phyloP scores from a whole-genome alignment of 257 asterid species.

The Mitragyna speciosa region DNA sequence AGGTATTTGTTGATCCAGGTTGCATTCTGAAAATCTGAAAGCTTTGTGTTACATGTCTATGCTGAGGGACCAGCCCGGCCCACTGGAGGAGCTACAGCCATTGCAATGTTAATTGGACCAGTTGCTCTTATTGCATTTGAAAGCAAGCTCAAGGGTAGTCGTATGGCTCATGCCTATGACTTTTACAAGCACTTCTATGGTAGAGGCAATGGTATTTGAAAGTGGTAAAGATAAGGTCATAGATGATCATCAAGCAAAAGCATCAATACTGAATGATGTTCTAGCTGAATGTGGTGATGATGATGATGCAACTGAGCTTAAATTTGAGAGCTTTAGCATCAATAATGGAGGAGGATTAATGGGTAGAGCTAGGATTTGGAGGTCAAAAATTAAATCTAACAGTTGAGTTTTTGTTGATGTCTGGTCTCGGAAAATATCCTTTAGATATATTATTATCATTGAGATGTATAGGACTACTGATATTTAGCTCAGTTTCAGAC shows the following conservation, averaged over 20 bases:
- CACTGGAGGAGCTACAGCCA: constrained; percentile 98
- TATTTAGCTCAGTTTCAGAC: too few species aligned
- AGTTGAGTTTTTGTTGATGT: too few species aligned
- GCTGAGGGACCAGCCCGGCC: constrained; percentile 99
- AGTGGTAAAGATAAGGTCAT: constrained; percentile 31
- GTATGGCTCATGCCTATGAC: constrained; percentile 95
- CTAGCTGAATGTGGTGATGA: constrained; percentile 31
- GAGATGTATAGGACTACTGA: too few species aligned
- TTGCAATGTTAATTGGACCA: constrained; percentile 96
- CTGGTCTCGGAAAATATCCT: too few species aligned
- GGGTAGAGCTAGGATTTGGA: too few species aligned
- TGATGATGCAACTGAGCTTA: constrained; percentile 30
- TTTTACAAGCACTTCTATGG: constrained; percentile 69
- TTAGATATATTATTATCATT: too few species aligned
- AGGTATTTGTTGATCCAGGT: neutral
- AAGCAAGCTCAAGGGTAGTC: constrained; percentile 92
- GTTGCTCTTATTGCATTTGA: constrained; percentile 95
- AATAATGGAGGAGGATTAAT: constrained; percentile 15
- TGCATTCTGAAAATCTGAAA: neutral
- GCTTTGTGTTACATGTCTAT: constrained; percentile 65
- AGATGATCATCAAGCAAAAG: constrained; percentile 21
- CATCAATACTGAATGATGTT: neutral
- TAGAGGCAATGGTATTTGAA: constrained; percentile 51
- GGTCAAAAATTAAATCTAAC: too few species aligned
- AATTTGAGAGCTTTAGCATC: constrained; percentile 36